phyloP scores from a whole-genome alignment of 73 alveolate species.

The Paramecium caudatum region DNA sequence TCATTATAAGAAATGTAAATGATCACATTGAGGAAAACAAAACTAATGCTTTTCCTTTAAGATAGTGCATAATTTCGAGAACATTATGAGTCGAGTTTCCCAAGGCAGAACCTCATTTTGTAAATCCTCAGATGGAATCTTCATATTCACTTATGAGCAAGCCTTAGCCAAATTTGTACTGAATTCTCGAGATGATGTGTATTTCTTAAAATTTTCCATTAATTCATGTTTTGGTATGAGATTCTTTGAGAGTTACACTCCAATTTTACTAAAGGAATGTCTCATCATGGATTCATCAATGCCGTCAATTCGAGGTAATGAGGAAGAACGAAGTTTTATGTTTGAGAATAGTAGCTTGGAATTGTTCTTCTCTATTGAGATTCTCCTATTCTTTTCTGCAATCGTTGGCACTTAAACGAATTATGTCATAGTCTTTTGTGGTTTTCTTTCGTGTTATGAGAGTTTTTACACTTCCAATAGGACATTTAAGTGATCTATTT shows the following conservation, averaged over 20 bases:
- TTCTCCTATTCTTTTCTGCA: slow-evolving; percentile 28
- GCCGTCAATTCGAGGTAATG: slow-evolving; percentile 22
- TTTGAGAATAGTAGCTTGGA: slow-evolving; percentile 2
- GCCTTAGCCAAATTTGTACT: background rate
- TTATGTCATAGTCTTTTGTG: background rate
- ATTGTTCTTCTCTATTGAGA: background rate
- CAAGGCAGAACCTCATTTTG: background rate
- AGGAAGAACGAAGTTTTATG: slow-evolving; percentile 46
- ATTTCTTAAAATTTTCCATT: slow-evolving; percentile 1
- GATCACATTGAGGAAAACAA: slow-evolving; percentile 60
- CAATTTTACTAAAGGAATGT: slow-evolving; percentile 9
- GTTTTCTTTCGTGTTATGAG: background rate
- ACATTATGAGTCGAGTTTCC: background rate
- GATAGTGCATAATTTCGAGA: slow-evolving; percentile 18
- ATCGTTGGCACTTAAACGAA: background rate
- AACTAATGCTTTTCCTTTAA: slow-evolving; percentile 54
- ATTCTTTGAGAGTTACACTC: background rate
- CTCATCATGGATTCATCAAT: background rate
- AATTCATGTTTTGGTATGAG: background rate
- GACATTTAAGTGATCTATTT: background rate
- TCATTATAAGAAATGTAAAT: slow-evolving; percentile 39
- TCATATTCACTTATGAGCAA: background rate
- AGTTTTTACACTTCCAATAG: background rate
- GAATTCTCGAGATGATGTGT: background rate
- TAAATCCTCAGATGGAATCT: slow-evolving; percentile 1